Evolutionary conservation across 225 moss, liverwort and hornwort species (phyloP), one percentile per base, ranked within the genome.

Genomic region (Pseudoscleropodium purum): DNA sequence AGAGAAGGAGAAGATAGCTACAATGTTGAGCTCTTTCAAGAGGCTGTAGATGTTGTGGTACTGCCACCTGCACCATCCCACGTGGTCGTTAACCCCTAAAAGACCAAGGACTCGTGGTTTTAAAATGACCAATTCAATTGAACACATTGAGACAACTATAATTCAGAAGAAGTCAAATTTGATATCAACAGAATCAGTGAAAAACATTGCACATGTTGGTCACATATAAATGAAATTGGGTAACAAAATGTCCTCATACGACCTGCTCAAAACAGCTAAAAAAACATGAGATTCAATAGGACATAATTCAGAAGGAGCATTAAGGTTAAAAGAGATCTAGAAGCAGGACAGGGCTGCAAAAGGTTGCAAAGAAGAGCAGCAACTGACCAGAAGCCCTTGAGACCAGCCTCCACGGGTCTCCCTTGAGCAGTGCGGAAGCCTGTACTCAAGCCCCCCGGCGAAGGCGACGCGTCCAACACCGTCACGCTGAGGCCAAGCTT

Each of bases 21-120:
- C 95, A 83, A 95, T 79, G 62, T 91, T 91, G 86, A 95, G 93
- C 86, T 95, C 95, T 79, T 95, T 90, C 91, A 95, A 80, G 68
- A 95, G 95, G 60, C 89, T 92, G 84, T 84, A 95, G 79, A 95
- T 94, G 89, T 95, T 95, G 84, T 94, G 94, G 72, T 95, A 95
- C 83, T 95, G 95, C 95, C 95, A 95, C 95, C 95, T 95, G 88
- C 93, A 89, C 79, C 83, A 89, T 70, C 85, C 81, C 69, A 73
- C 79, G 75, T 6, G 64, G 29, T 59, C 47, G 47, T 85, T 47
- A 85, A 85, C 26, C 34, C 75, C 16, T 74, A 18, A 18, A 60
- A 25, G 45, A 73, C 33, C 67, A 79, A 79, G 25, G 56, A 79
- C 37, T 75, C 49, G 15, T 51, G 19, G 51, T 57, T 43, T 21